Conservation (phyloP, 1,284 basidiomycete genomes). For the Irpex lacteus region DNA sequence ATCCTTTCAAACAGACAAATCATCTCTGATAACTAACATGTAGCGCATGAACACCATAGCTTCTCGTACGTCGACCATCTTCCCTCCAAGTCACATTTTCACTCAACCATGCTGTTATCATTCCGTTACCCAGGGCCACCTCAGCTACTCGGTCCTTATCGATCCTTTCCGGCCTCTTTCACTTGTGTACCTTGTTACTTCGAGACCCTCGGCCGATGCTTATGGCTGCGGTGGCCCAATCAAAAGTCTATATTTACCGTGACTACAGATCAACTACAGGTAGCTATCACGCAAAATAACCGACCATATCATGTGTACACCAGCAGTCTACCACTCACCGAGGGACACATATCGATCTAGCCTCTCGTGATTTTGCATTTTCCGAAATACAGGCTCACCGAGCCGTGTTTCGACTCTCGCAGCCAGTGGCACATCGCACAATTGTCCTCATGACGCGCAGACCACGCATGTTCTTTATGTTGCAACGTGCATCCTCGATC, state of each 20-base stretch:
- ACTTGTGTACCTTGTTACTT: neutral
- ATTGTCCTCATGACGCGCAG: neutral
- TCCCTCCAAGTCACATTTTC: neutral
- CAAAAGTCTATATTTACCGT: neutral
- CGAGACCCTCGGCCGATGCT: neutral
- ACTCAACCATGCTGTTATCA: neutral
- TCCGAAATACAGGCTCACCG: neutral
- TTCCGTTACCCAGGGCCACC: neutral
- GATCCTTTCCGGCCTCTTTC: neutral
- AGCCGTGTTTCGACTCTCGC: neutral
- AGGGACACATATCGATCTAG: neutral
- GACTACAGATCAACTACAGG: neutral
- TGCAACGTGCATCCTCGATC: neutral
- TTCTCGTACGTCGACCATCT: neutral
- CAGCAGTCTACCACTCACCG: neutral
- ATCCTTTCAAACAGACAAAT: neutral
- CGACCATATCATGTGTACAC: no score
- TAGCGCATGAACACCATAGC: neutral
- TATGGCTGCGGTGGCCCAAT: neutral
- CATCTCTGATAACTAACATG: conserved; percentile 7
- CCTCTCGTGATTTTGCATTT: neutral
- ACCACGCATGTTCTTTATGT: neutral
- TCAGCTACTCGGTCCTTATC: neutral
- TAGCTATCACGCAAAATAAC: neutral
- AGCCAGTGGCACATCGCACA: neutral